These are phyloP conservation scores for Rubia peregrina DNA, from an alignment of 305 asterid species.

Conservation along the genomic window DNA sequence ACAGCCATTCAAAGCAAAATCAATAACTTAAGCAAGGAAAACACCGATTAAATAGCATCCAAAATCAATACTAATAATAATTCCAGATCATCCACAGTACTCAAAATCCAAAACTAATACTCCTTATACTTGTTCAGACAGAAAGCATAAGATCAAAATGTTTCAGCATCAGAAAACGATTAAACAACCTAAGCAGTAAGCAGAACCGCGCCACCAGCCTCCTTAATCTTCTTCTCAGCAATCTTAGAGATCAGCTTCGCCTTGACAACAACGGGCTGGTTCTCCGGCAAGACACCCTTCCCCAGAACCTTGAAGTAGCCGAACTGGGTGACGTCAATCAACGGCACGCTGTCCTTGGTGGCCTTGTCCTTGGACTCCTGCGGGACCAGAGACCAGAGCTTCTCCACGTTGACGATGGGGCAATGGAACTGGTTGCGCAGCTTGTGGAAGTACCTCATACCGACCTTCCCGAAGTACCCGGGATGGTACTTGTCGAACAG, in stretches of 20 bases:
- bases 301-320: constrained; percentile 8
- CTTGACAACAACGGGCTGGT: constrained; percentile 62
- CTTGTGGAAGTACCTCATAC: constrained; percentile 9
- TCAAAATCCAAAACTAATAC: too few species aligned
- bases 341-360: constrained; percentile 3
- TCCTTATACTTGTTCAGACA: too few species aligned
- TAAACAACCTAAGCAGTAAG: too few species aligned
- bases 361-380: constrained; percentile 1
- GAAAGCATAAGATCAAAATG: too few species aligned
- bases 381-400: constrained; percentile 11
- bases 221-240: constrained; percentile 87
- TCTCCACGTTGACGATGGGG: constrained; percentile 10
- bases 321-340: constrained; percentile 8
- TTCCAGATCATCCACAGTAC: too few species aligned
- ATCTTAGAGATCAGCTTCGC: constrained; percentile 65
- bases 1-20: too few species aligned
- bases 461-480: constrained; percentile 6
- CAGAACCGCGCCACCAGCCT: constrained; percentile 57
- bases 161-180: too few species aligned
- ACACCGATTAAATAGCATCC: too few species aligned
- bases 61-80: too few species aligned
- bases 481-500: constrained; percentile 13
- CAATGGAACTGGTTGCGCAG: constrained; percentile 8
- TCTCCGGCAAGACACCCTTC: constrained; percentile 12
- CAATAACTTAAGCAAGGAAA: too few species aligned